Evolutionary conservation across 345 rosid species (phyloP).

Genomic region (Mercurialis annua): DNA sequence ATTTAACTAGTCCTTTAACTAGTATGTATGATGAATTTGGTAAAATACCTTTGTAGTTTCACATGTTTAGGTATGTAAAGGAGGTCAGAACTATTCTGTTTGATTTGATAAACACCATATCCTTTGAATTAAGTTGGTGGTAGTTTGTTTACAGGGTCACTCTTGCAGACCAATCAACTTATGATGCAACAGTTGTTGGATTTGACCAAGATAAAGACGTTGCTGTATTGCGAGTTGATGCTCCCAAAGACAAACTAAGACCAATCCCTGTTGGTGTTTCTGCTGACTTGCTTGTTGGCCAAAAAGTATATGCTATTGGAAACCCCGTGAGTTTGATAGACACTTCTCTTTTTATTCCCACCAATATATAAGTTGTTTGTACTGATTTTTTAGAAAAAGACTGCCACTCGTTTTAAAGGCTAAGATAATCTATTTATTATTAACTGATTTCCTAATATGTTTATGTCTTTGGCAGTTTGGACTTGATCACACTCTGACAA

Average conservation of each 20-base stretch:
- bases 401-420: background rate
- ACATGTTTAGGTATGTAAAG: background rate
- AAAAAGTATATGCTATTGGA: conserved; percentile 94
- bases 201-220: conserved; percentile 98
- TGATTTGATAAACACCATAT: background rate
- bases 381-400: background rate
- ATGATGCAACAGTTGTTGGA: conserved; percentile 89
- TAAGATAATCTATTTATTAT: background rate
- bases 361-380: background rate
- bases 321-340: conserved; percentile 69
- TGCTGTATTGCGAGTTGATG: conserved; percentile 68
- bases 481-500: conserved; percentile 92
- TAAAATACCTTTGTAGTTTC: background rate
- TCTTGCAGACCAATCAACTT: conserved; percentile 80
- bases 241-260: conserved; percentile 70
- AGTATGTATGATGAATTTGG: background rate
- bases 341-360: background rate
- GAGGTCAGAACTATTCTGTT: background rate
- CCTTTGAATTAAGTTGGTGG: conserved; percentile 17
- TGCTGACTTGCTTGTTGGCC: conserved; percentile 94
- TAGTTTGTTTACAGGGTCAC: conserved; percentile 59
- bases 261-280: conserved; percentile 90
- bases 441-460: conserved; percentile 13
- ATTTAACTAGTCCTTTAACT: background rate
- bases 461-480: conserved; percentile 64